These are phyloP conservation scores for Lentinula edodes DNA, from an alignment of 768 basidiomycete species.

Conservation along the genomic window DNA sequence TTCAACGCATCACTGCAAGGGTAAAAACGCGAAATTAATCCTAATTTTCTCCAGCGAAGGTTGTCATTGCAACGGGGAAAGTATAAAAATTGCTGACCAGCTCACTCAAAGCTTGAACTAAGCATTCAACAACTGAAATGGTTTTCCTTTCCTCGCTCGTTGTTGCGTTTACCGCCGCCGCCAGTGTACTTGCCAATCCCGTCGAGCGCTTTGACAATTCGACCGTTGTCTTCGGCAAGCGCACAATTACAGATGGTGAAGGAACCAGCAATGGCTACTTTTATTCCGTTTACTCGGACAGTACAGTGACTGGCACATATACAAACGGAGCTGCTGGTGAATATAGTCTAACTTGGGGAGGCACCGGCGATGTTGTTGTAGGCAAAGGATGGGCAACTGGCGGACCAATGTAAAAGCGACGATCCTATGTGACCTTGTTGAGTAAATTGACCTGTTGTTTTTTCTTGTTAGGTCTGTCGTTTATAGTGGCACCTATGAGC, in stretches of 20 bases:
- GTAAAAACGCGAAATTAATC: background rate
- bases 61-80: background rate
- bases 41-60: background rate
- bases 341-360: slow-evolving; percentile 27
- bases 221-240: slow-evolving; percentile 8
- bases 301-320: slow-evolving; percentile 23
- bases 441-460: background rate
- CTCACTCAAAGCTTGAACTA: background rate
- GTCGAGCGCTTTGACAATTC: slow-evolving; percentile 8
- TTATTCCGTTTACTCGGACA: slow-evolving; percentile 33
- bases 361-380: slow-evolving; percentile 30
- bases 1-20: background rate
- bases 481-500: slow-evolving; percentile 30
- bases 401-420: background rate
- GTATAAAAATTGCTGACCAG: background rate
- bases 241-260: background rate
- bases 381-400: slow-evolving; percentile 19
- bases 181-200: slow-evolving; percentile 14
- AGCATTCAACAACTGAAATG: background rate
- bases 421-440: no score
- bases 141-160: slow-evolving; percentile 10
- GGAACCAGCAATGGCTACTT: slow-evolving; percentile 19
- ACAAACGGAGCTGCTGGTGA: slow-evolving; percentile 22
- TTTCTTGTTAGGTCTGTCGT: slow-evolving; percentile 23
- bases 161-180: slow-evolving; percentile 13